These are phyloP conservation scores for Diaporthe vaccinii DNA, from an alignment of 2,329 filamentous ascomycete genomes.

Conservation along the genomic window DNA sequence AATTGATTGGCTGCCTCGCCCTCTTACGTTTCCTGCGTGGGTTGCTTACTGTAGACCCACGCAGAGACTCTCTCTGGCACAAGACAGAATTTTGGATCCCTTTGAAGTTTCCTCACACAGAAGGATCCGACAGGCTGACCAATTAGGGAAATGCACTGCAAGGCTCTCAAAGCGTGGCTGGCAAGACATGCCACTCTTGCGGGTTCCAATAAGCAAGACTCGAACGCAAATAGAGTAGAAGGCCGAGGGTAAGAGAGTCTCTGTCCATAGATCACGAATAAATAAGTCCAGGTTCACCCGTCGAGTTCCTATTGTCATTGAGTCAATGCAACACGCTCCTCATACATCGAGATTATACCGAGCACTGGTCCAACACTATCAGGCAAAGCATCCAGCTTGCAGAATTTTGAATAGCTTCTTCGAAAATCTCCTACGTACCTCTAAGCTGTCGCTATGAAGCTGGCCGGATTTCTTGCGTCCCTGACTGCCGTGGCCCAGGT, in stretches of 20 bases:
- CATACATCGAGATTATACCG: neutral
- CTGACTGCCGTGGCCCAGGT: neutral
- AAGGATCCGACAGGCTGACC: neutral
- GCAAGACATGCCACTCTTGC: neutral
- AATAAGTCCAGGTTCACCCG: neutral
- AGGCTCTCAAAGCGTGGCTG: neutral
- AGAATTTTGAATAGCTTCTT: neutral
- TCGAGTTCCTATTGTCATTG: neutral
- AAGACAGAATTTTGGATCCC: neutral
- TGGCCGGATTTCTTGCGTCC: neutral
- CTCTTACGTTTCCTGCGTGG: neutral
- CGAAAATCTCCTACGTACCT: neutral
- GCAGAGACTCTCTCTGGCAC: neutral
- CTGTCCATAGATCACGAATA: neutral
- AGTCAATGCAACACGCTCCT: neutral
- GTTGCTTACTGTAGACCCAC: neutral
- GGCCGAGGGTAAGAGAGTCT: too few species aligned
- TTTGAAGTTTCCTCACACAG: neutral
- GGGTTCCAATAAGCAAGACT: neutral
- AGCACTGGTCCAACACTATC: neutral
- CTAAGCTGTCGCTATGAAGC: neutral
- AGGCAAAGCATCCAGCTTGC: neutral
- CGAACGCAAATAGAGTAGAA: neutral
- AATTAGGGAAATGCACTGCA: neutral
- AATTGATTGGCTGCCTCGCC: neutral